Evolutionary conservation across 2,329 filamentous ascomycete species (phyloP).

Genomic region (Fusarium pseudonygamai): DNA sequence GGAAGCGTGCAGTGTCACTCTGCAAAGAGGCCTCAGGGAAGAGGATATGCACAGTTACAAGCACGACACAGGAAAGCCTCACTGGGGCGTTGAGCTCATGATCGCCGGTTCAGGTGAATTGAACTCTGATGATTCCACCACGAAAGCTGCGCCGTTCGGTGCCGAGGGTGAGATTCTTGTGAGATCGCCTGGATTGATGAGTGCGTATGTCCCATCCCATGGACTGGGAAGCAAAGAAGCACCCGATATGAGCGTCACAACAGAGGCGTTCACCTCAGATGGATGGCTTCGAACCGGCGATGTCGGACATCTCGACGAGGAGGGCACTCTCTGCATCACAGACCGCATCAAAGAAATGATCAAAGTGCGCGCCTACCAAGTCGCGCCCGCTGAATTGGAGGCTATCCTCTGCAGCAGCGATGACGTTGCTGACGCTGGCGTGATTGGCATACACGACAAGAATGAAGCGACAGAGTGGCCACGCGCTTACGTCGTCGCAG

Average conservation of each 20-base stretch:
- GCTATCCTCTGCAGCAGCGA: slow-evolving; percentile 49
- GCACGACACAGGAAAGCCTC: slow-evolving; percentile 72
- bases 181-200: slow-evolving; percentile 70
- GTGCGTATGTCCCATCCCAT: slow-evolving; percentile 72
- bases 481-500: slow-evolving; percentile 68
- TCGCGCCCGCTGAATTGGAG: slow-evolving; percentile 63
- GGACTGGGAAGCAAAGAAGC: slow-evolving; percentile 41
- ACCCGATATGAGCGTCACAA: slow-evolving; percentile 51
- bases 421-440: slow-evolving; percentile 70
- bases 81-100: slow-evolving; percentile 74
- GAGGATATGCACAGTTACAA: slow-evolving; percentile 55
- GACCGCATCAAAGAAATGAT: slow-evolving; percentile 77
- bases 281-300: slow-evolving; percentile 79
- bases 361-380: slow-evolving; percentile 69
- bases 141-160: slow-evolving; percentile 53
- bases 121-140: slow-evolving; percentile 44
- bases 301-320: slow-evolving; percentile 66
- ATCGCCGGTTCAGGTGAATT: slow-evolving; percentile 61
- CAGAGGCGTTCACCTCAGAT: slow-evolving; percentile 57
- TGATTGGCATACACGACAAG: slow-evolving; percentile 66
- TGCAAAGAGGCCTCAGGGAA: slow-evolving; percentile 65
- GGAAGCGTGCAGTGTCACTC: slow-evolving; percentile 72
- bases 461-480: slow-evolving; percentile 70
- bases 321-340: slow-evolving; percentile 70
- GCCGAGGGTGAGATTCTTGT: slow-evolving; percentile 73